Evolutionary conservation across 176 grass and related monocot species (phyloP), one percentile per base, ranked within the genome.

Genomic region (Poa pratensis): DNA sequence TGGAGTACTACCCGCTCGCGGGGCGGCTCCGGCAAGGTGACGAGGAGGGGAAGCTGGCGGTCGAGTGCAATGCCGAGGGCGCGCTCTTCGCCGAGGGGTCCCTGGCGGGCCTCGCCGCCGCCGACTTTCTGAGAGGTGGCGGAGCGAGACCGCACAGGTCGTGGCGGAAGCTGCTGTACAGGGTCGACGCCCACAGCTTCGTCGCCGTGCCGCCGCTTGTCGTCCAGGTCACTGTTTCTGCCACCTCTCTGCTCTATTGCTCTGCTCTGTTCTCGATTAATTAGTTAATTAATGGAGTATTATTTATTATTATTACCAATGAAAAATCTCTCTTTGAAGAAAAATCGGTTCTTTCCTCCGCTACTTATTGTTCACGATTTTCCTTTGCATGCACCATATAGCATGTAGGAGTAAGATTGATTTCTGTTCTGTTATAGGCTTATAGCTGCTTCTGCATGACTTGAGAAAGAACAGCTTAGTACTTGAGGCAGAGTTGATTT

Each of bases 101-200:
- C 53, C 27, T 90, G 34, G 62, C 77, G 32, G 85, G 60, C 5
- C 80, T 98, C 69, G 66, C 66, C 40, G 96, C 84, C 8, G 91
- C 35, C 18, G 83, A 95, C 48, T 91, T 95, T 28, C 45, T 92
- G 11, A 45, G 74, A 17, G 78, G 80, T 14, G 30, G 74, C 3
- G 30, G 73, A 3, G 62, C 69, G 2, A 59, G 54, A 62, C 93
- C 91, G 40, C 87, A 98, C 83, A 90, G 86, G 77, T 94, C 91
- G 1, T 98, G 96, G 96, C 87, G 93, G 82, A 98, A 98, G 83
- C 93, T 98, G 20, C 85, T 95, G 0, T 91, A 92, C 84, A 83
- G 89, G 51, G 84, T 90, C 9, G 89, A 98, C 8, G 81, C 87
- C 16, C 81, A 86, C 75, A 94, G 80, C 84, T 94, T 98, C 70